Conservation (phyloP, 495 filamentous ascomycete species). For the Staphylotrichum tortipilum region DNA sequence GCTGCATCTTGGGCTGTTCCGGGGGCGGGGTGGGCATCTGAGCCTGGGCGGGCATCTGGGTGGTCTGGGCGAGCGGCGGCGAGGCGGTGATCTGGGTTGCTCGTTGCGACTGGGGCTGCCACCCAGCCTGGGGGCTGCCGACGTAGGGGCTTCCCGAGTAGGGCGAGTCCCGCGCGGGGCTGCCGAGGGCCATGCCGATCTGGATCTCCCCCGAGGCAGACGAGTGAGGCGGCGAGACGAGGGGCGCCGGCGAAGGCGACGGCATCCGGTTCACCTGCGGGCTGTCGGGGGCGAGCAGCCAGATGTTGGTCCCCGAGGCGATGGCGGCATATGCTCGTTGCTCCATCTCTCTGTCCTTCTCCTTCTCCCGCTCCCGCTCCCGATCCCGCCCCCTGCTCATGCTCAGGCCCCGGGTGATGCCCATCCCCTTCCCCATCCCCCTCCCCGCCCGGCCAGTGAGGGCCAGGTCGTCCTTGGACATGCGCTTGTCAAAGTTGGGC, state of each 20-base stretch:
- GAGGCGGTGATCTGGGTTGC: slow-evolving; percentile 16
- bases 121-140: slow-evolving; percentile 10
- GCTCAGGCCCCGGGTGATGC: no score
- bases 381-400: no score
- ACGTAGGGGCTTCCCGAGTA: slow-evolving; percentile 3
- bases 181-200: slow-evolving; percentile 55
- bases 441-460: slow-evolving; percentile 19
- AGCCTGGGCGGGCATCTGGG: no score
- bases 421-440: slow-evolving; percentile 14
- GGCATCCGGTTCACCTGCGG: slow-evolving; percentile 17
- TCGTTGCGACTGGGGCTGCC: slow-evolving; percentile 15
- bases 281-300: slow-evolving; percentile 39
- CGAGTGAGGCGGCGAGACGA: slow-evolving; percentile 30
- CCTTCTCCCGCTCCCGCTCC: no score
- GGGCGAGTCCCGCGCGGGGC: slow-evolving; percentile 26
- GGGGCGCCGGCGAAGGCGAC: slow-evolving; percentile 16
- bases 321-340: slow-evolving; percentile 18
- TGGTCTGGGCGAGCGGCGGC: no score
- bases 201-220: slow-evolving; percentile 26
- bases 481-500: slow-evolving; percentile 29
- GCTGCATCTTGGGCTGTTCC: slow-evolving; percentile 27
- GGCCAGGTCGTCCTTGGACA: slow-evolving; percentile 45
- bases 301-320: slow-evolving; percentile 17
- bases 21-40: no score
- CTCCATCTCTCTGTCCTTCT: no score